Conservation (phyloP, 2,329 filamentous ascomycete genomes). For the Pseudopithomyces chartarum region DNA sequence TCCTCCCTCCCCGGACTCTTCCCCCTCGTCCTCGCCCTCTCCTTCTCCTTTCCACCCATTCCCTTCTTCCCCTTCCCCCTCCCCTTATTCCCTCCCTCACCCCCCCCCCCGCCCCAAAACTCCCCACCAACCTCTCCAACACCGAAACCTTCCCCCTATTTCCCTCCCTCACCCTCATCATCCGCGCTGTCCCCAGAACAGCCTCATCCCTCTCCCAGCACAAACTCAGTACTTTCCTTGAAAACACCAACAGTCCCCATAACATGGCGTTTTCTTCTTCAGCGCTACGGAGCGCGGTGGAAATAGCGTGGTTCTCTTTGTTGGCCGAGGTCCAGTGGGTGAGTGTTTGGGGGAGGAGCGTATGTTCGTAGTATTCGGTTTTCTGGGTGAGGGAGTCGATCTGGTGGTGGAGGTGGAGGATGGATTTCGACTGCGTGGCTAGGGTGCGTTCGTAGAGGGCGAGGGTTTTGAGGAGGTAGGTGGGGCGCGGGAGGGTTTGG, state of each 20-base stretch:
- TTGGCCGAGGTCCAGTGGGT: background rate
- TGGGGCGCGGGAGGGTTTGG: background rate
- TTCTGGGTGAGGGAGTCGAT: constrained; percentile 16
- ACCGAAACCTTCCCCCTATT: background rate
- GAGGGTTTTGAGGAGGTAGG: background rate
- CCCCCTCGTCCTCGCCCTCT: background rate
- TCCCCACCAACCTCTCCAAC: background rate
- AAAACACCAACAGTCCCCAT: constrained; percentile 12
- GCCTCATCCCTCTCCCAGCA: constrained; percentile 26
- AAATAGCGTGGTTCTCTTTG: constrained; percentile 10
- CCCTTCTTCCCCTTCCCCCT: background rate
- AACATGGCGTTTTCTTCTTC: constrained; percentile 11
- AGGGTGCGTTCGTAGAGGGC: constrained; percentile 12
- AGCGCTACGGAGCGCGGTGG: background rate
- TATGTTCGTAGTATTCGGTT: constrained; percentile 17
- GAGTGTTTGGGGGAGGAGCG: constrained; percentile 14
- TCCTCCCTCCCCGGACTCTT: constrained; percentile 2
- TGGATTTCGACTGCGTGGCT: constrained; percentile 14
- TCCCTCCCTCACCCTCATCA: constrained; percentile 8
- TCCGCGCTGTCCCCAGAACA: constrained; percentile 13
- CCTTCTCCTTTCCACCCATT: background rate
- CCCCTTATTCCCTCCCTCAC: background rate
- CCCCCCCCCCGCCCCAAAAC: background rate
- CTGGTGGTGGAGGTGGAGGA: constrained; percentile 16
- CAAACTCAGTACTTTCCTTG: constrained; percentile 9